These are phyloP conservation scores for Endoconidiophora polonica DNA, from an alignment of 2,329 filamentous ascomycete genomes.

Conservation along the genomic window DNA sequence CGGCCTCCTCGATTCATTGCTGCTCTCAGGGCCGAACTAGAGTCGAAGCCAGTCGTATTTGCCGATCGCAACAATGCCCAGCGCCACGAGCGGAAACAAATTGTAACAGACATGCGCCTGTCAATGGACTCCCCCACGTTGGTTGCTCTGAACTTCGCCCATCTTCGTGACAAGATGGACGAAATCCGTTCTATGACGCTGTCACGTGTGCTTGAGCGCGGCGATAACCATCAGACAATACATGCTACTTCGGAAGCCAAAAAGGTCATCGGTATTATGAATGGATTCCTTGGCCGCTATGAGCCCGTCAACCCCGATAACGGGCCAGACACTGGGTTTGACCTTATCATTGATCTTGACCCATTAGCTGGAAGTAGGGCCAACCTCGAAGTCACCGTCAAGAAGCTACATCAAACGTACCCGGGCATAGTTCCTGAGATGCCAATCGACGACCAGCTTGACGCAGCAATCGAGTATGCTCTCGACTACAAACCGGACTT, in stretches of 20 bases:
- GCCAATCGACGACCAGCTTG: conserved; percentile 57
- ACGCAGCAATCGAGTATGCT: conserved; percentile 60
- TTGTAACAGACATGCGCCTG: conserved; percentile 60
- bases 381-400: conserved; percentile 70
- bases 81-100: conserved; percentile 69
- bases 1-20: conserved; percentile 57
- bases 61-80: conserved; percentile 93
- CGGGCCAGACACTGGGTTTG: conserved; percentile 67
- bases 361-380: conserved; percentile 58
- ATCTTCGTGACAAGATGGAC: conserved; percentile 59
- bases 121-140: conserved; percentile 49
- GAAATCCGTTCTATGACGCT: conserved; percentile 59
- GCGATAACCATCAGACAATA: conserved; percentile 96
- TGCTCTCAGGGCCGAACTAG: conserved; percentile 48
- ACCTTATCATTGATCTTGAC: conserved; percentile 71
- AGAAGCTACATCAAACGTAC: conserved; percentile 55
- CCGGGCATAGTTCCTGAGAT: conserved; percentile 58
- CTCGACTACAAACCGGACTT: conserved; percentile 61
- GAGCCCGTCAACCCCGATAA: conserved; percentile 53
- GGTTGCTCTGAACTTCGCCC: conserved; percentile 77
- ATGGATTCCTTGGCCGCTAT: conserved; percentile 77
- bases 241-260: conserved; percentile 57
- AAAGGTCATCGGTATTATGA: conserved; percentile 84
- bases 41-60: conserved; percentile 54
- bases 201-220: conserved; percentile 63